Percentiles rank a stretch among this genome's conserved stretches.
Evolutionary conservation across 176 grass and related monocot species (phyloP).

Genomic region (Carex cristatella): DNA sequence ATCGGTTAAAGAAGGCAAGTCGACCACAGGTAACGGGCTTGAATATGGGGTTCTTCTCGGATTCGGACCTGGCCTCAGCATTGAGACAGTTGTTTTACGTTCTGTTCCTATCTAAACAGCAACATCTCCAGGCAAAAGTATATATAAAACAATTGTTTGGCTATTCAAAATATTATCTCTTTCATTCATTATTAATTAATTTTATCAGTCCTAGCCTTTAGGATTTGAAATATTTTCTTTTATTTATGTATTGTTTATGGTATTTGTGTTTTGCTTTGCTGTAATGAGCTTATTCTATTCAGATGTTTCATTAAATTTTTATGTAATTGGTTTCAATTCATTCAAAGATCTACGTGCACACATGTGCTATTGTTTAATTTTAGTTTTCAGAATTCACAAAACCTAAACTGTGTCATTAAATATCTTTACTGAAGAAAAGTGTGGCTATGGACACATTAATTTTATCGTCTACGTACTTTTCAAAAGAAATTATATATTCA

Average conservation of each 20-base stretch:
- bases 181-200: neutral
- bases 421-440: neutral
- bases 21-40: constrained; percentile 13
- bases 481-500: neutral
- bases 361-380: neutral
- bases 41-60: constrained; percentile 50
- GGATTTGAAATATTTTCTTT: neutral
- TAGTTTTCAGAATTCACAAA: neutral
- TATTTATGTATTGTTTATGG: neutral
- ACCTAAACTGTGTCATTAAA: neutral
- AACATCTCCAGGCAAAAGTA: neutral
- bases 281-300: neutral
- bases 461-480: neutral
- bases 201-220: neutral
- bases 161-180: neutral
- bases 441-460: neutral
- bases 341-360: neutral
- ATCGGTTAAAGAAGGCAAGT: neutral
- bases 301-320: neutral
- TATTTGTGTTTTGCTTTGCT: neutral
- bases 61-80: constrained; percentile 55
- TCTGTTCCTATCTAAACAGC: neutral
- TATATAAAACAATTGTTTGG: neutral
- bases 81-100: constrained; percentile 24
- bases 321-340: neutral